Conservation (phyloP, 352 stramenopile genomes). For the Aphanomyces stellatus region DNA sequence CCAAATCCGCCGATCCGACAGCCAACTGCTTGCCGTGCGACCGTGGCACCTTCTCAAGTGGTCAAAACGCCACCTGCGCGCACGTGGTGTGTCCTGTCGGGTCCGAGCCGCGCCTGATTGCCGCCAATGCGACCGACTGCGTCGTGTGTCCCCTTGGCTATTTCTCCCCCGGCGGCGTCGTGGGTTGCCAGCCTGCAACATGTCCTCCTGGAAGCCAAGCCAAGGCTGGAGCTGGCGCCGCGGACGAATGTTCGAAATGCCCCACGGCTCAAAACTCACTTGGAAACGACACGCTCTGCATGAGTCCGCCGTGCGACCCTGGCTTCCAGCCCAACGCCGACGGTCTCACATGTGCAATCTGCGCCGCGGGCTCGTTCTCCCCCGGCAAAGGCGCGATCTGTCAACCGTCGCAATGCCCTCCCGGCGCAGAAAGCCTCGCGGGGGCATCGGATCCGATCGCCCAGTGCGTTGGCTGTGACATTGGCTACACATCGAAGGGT, state of each 20-base stretch:
- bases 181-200: constrained; percentile 29
- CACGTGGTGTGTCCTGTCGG: constrained; percentile 27
- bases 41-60: constrained; percentile 30
- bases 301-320: constrained; percentile 31
- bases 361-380: constrained; percentile 29
- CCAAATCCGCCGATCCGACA: constrained; percentile 22
- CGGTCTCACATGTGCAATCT: constrained; percentile 28
- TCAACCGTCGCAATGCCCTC: constrained; percentile 23
- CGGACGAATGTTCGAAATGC: neutral
- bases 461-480: constrained; percentile 24
- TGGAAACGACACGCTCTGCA: constrained; percentile 30
- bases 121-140: constrained; percentile 36
- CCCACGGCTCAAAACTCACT: neutral
- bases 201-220: constrained; percentile 29
- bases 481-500: constrained; percentile 34
- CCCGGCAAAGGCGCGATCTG: constrained; percentile 26
- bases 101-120: constrained; percentile 29
- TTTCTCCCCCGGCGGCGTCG: constrained; percentile 31
- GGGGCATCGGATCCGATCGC: constrained; percentile 1
- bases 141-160: constrained; percentile 34
- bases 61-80: constrained; percentile 27
- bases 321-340: constrained; percentile 32
- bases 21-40: constrained; percentile 27
- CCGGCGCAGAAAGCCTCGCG: constrained; percentile 18
- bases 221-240: neutral